Evolutionary conservation across 2,329 filamentous ascomycete species (phyloP).

Genomic region (Epichloe bromicola): DNA sequence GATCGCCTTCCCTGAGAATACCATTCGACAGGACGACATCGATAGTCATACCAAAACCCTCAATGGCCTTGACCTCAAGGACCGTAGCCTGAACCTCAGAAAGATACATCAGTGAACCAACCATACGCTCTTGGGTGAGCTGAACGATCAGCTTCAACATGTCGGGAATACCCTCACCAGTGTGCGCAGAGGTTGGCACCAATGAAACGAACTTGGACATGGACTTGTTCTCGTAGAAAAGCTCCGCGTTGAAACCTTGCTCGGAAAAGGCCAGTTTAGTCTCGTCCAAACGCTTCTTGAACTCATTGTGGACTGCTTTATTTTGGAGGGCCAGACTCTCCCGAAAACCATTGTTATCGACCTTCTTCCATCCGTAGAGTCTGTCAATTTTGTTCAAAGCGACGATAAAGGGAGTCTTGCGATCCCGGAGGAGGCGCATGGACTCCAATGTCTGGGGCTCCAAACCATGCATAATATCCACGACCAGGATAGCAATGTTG

Average conservation of each 20-base stretch:
- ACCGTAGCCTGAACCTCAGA: conserved; percentile 97
- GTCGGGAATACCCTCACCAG: conserved; percentile 97
- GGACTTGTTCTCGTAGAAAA: conserved; percentile 96
- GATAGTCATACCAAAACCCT: conserved; percentile 97
- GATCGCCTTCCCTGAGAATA: conserved; percentile 85
- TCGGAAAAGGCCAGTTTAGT: conserved; percentile 92
- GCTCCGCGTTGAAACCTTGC: conserved; percentile 94
- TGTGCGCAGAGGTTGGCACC: conserved; percentile 92
- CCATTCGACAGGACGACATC: conserved; percentile 95
- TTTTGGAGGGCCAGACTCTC: conserved; percentile 83
- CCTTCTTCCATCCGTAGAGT: conserved; percentile 97
- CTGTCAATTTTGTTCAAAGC: conserved; percentile 99
- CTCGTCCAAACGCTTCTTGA: conserved; percentile 75
- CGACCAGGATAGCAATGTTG: conserved; percentile 97
- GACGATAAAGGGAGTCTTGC: conserved; percentile 95
- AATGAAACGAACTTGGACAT: conserved; percentile 93
- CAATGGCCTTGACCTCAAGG: conserved; percentile 96
- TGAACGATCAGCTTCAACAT: conserved; percentile 92
- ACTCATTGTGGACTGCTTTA: conserved; percentile 89
- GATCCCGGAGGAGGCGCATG: conserved; percentile 83
- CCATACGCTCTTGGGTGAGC: conserved; percentile 95
- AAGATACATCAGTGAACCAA: conserved; percentile 92
- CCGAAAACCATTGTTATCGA: conserved; percentile 96
- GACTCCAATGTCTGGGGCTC: conserved; percentile 96
- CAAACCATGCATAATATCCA: conserved; percentile 99